phyloP scores from a whole-genome alignment of 805 yeast species.

The Candida ponderosae region DNA sequence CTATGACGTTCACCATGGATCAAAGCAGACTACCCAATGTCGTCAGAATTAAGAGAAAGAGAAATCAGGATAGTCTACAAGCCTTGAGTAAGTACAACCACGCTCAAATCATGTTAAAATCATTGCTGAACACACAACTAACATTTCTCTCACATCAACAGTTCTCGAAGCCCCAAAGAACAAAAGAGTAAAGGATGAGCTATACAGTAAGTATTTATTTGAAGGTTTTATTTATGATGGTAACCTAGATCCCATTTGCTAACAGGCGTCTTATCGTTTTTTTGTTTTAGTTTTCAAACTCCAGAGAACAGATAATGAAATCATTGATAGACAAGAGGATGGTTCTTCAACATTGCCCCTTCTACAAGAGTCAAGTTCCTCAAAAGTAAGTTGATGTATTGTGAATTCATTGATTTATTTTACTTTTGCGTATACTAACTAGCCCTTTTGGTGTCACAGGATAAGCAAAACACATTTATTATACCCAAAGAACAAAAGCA shows the following conservation, averaged over 20 bases:
- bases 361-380: slow-evolving; percentile 15
- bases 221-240: slow-evolving; percentile 4
- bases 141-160: slow-evolving; percentile 4
- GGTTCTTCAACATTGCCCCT: slow-evolving; percentile 12
- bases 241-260: too few species aligned
- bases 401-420: slow-evolving; percentile 1
- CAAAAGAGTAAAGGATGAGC: slow-evolving; percentile 31
- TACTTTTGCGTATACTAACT: too few species aligned
- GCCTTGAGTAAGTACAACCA: slow-evolving; percentile 42
- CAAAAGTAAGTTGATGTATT: slow-evolving; percentile 19
- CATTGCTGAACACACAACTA: neutral
- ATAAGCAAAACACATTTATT: slow-evolving; percentile 17
- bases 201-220: slow-evolving; percentile 13
- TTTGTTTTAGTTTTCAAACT: slow-evolving; percentile 34
- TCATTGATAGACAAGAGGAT: slow-evolving; percentile 8
- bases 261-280: neutral
- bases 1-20: neutral
- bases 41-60: slow-evolving; percentile 77
- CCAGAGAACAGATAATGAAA: slow-evolving; percentile 37
- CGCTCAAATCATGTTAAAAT: neutral
- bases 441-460: too few species aligned
- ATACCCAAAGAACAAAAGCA: slow-evolving; percentile 13
- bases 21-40: slow-evolving; percentile 39
- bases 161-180: slow-evolving; percentile 26
- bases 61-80: slow-evolving; percentile 83